A percentile compares a stretch with the other conserved stretches of the same genome.
Evolutionary conservation across 2,329 filamentous ascomycete genomes (phyloP).

Genomic region (Neocucurbitaria cava): DNA sequence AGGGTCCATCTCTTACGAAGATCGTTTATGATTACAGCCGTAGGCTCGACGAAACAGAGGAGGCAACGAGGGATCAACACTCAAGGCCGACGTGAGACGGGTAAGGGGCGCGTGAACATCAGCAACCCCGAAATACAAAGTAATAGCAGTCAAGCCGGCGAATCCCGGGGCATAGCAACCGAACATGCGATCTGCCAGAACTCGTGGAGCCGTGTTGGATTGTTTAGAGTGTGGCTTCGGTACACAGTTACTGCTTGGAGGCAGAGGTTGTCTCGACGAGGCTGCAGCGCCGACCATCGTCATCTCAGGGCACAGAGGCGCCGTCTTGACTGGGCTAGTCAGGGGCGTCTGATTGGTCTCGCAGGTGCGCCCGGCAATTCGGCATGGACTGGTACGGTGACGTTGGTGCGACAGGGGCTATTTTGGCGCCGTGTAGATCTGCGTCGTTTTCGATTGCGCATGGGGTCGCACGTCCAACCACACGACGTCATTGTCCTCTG

Average conservation of each 20-base stretch:
- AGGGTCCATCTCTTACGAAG: conserved; percentile 36
- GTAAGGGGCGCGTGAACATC: conserved; percentile 18
- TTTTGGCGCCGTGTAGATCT: neutral
- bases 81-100: conserved; percentile 20
- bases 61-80: conserved; percentile 30
- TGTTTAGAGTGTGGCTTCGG: too few species aligned
- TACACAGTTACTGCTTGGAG: neutral
- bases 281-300: neutral
- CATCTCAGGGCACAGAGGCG: neutral
- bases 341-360: neutral
- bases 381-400: neutral
- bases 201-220: too few species aligned
- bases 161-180: neutral
- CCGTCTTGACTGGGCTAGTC: neutral
- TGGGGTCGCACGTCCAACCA: neutral
- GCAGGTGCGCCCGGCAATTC: neutral
- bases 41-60: conserved; percentile 22
- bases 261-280: neutral
- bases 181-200: neutral
- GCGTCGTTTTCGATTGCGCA: neutral
- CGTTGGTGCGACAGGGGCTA: neutral
- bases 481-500: neutral
- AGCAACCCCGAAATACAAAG: conserved; percentile 4
- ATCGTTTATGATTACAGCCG: conserved; percentile 29
- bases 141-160: too few species aligned